A percentile compares a stretch with the other conserved stretches of the same genome.
These are phyloP conservation scores for Pichia thaimueangensis DNA, from an alignment of 805 yeast species.

Conservation along the genomic window DNA sequence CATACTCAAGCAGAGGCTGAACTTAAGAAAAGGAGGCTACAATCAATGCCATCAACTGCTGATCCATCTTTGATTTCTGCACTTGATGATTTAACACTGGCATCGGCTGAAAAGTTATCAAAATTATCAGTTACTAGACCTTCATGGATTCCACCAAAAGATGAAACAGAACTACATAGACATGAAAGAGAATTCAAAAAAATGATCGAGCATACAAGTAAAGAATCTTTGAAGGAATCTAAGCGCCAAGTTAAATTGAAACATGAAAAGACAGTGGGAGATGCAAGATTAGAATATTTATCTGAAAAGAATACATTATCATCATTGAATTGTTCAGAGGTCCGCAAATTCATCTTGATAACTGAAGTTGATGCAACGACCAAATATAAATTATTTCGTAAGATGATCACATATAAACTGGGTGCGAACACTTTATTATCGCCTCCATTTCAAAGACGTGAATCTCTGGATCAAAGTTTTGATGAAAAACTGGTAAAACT, in stretches of 20 bases:
- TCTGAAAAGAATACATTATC: slow-evolving; percentile 24
- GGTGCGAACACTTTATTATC: slow-evolving; percentile 1
- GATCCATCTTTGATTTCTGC: slow-evolving; percentile 2
- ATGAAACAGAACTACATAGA: slow-evolving; percentile 40
- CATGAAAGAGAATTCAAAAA: slow-evolving; percentile 52
- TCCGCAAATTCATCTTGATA: slow-evolving; percentile 30
- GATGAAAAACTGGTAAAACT: background rate
- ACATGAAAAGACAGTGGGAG: slow-evolving; percentile 27
- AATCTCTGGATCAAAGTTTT: background rate
- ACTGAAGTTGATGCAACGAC: slow-evolving; percentile 20
- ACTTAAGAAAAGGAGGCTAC: slow-evolving; percentile 27
- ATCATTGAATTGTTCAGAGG: slow-evolving; percentile 27
- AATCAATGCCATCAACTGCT: slow-evolving; percentile 20
- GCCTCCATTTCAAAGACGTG: slow-evolving; percentile 5
- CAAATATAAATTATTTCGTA: slow-evolving; percentile 19
- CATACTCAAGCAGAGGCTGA: slow-evolving; percentile 32
- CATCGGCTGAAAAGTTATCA: slow-evolving; percentile 55
- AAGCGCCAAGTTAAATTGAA: slow-evolving; percentile 30
- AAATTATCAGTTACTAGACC: slow-evolving; percentile 59
- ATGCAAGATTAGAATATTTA: slow-evolving; percentile 29
- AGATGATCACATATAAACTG: slow-evolving; percentile 12
- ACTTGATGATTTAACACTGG: slow-evolving; percentile 52
- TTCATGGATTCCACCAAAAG: slow-evolving; percentile 65
- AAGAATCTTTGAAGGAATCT: slow-evolving; percentile 26
- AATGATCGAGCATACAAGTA: slow-evolving; percentile 30